Evolutionary conservation across 164 flowering plant species (phyloP).

Genomic region (Magnolia kwangsiensis): DNA sequence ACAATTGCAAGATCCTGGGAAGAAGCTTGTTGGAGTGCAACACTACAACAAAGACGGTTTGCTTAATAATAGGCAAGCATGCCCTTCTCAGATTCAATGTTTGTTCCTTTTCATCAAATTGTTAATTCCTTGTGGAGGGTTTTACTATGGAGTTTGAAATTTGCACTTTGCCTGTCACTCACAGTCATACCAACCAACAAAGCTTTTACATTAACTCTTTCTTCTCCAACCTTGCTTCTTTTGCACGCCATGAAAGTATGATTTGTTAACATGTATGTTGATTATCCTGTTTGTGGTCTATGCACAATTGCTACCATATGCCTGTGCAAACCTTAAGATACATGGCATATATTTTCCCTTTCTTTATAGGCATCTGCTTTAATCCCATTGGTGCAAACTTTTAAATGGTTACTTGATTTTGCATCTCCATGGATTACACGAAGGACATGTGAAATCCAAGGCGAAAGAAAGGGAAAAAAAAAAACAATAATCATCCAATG

Average conservation of each 20-base stretch:
- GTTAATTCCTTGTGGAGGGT: not conserved
- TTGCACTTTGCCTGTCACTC: not conserved
- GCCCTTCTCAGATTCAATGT: not conserved
- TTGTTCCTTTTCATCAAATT: not conserved
- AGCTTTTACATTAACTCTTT: too few relatives aligned
- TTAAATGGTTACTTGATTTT: not conserved
- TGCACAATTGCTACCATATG: not conserved
- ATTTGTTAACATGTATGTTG: too few relatives aligned
- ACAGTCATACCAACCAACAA: too few relatives aligned
- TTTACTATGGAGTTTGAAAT: not conserved
- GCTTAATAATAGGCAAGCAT: conserved; percentile 70
- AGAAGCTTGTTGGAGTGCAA: conserved; percentile 92
- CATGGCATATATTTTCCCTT: not conserved
- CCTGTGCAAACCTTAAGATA: not conserved
- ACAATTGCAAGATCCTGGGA: conserved; percentile 89
- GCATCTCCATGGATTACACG: too few relatives aligned
- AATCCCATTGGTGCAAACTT: not conserved
- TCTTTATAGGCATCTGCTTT: not conserved
- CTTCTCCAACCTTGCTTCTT: too few relatives aligned
- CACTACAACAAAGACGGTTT: conserved; percentile 95
- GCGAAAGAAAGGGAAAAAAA: too few relatives aligned
- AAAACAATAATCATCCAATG: too few relatives aligned
- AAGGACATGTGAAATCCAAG: too few relatives aligned
- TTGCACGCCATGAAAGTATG: too few relatives aligned
- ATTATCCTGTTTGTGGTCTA: not conserved